Conservation (phyloP, 768 basidiomycete species). For the Leccinellum luteum region DNA sequence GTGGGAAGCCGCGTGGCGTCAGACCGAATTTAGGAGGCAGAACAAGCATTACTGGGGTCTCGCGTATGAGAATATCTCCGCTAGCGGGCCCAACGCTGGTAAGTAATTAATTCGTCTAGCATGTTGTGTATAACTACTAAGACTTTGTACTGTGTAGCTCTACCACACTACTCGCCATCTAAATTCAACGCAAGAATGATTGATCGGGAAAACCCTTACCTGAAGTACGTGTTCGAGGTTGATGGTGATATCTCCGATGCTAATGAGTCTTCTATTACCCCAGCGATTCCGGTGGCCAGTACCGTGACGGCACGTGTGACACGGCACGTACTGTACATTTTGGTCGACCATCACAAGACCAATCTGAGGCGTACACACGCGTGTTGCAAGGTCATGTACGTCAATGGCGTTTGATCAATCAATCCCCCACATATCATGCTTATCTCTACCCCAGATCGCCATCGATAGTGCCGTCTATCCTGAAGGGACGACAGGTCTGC, state of each 20-base stretch:
- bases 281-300: slow-evolving; percentile 92
- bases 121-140: background rate
- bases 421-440: slow-evolving; percentile 12
- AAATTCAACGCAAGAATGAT: slow-evolving; percentile 69
- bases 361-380: slow-evolving; percentile 89
- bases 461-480: slow-evolving; percentile 91
- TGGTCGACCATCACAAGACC: slow-evolving; percentile 80
- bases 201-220: slow-evolving; percentile 75
- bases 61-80: slow-evolving; percentile 89
- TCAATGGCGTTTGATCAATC: slow-evolving; percentile 25
- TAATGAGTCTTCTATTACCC: slow-evolving; percentile 15
- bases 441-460: slow-evolving; percentile 60
- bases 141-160: slow-evolving; percentile 45
- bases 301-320: slow-evolving; percentile 86
- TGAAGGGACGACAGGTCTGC: slow-evolving; percentile 78
- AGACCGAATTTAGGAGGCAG: slow-evolving; percentile 72
- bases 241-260: slow-evolving; percentile 12
- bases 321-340: slow-evolving; percentile 83
- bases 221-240: slow-evolving; percentile 60
- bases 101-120: slow-evolving; percentile 17
- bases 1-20: slow-evolving; percentile 84
- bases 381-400: slow-evolving; percentile 95
- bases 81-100: slow-evolving; percentile 84
- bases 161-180: slow-evolving; percentile 89
- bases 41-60: slow-evolving; percentile 78